A percentile compares a stretch with the other conserved stretches of the same genome.
These are phyloP conservation scores for Spencermartinsiella ligniputridi DNA, from an alignment of 1,139 yeast genomes.

Conservation along the genomic window DNA sequence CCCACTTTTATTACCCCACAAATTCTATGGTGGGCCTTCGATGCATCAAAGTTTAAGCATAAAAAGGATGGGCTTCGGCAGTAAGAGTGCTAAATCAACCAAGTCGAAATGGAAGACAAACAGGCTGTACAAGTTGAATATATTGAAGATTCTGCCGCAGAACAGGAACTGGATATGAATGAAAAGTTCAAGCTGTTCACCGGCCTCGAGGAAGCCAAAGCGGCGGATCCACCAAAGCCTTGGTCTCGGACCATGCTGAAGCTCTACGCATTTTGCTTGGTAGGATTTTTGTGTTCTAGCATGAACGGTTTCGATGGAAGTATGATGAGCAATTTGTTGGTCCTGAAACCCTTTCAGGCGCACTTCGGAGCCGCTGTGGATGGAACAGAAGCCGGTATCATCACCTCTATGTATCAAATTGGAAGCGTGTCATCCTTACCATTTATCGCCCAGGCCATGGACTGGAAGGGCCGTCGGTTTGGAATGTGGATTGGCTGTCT, in stretches of 20 bases:
- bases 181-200: slow-evolving; percentile 9
- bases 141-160: neutral
- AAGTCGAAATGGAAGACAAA: too few relatives aligned
- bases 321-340: slow-evolving; percentile 17
- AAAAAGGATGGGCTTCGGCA: too few relatives aligned
- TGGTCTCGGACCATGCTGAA: slow-evolving; percentile 8
- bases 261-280: slow-evolving; percentile 14
- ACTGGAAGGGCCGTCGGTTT: slow-evolving; percentile 12
- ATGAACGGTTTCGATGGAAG: slow-evolving; percentile 20
- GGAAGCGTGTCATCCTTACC: slow-evolving; percentile 18
- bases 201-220: slow-evolving; percentile 7
- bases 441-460: slow-evolving; percentile 17
- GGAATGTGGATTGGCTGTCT: slow-evolving; percentile 15
- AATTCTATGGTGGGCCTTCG: too few relatives aligned
- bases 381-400: slow-evolving; percentile 17
- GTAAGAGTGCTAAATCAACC: too few relatives aligned
- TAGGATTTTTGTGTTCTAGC: slow-evolving; percentile 16
- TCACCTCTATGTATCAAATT: slow-evolving; percentile 18
- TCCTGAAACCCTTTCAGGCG: slow-evolving; percentile 10
- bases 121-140: too few relatives aligned
- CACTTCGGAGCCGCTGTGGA: slow-evolving; percentile 16
- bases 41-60: too few relatives aligned
- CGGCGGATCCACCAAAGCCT: slow-evolving; percentile 8
- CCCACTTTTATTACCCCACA: too few relatives aligned
- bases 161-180: slow-evolving; percentile 9